phyloP scores from a whole-genome alignment of 2,329 filamentous ascomycete species.

The Microcyclosporella mali region DNA sequence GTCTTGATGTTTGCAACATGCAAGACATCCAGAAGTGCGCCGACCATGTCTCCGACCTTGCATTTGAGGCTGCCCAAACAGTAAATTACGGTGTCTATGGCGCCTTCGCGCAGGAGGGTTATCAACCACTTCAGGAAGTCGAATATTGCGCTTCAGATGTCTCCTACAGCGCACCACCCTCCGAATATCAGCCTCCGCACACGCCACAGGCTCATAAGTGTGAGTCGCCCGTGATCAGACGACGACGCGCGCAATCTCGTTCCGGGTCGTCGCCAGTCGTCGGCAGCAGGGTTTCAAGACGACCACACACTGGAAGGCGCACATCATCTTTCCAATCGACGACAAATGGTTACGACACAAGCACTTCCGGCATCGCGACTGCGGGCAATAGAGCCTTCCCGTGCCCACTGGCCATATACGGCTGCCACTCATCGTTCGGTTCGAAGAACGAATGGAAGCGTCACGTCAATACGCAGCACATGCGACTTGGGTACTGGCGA shows the following conservation, averaged over 20 bases:
- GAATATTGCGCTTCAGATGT: constrained; percentile 4
- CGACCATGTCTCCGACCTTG: constrained; percentile 11
- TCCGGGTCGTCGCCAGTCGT: constrained; percentile 2
- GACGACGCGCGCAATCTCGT: constrained; percentile 13
- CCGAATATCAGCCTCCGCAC: not conserved
- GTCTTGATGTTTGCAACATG: constrained; percentile 5
- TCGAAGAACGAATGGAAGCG: constrained; percentile 95
- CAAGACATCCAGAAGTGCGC: constrained; percentile 21
- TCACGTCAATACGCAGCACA: constrained; percentile 73
- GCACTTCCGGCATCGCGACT: not conserved
- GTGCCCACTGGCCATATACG: constrained; percentile 73
- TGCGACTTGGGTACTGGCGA: constrained; percentile 66
- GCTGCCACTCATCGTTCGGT: constrained; percentile 65
- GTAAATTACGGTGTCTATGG: constrained; percentile 7
- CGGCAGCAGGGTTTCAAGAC: constrained; percentile 12
- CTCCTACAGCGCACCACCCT: constrained; percentile 5
- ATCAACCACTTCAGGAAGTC: constrained; percentile 15
- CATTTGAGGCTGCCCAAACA: constrained; percentile 10
- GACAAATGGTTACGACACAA: not conserved
- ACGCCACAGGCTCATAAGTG: constrained; percentile 1
- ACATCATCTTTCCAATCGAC: constrained; percentile 6
- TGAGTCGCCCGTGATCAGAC: constrained; percentile 12
- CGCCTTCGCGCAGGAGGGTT: constrained; percentile 20
- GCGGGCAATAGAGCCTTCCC: constrained; percentile 48
- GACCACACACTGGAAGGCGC: constrained; percentile 9